Conservation (phyloP, 2,329 filamentous ascomycete genomes). For the Venturia effusa region DNA sequence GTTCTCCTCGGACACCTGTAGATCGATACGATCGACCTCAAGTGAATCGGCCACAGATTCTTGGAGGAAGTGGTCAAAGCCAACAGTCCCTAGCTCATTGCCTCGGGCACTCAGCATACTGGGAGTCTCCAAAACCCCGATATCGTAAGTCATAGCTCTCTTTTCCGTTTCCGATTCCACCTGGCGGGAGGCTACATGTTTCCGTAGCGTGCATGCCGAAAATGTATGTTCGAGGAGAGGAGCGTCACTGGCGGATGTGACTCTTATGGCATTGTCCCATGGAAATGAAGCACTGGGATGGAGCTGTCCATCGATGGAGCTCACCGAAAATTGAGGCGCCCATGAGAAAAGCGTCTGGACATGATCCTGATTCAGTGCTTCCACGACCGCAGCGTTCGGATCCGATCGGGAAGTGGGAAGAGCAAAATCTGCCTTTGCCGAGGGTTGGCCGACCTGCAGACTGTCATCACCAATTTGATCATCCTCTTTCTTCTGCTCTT, state of each 20-base stretch:
- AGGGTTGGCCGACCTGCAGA: not conserved
- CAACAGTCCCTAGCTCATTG: constrained; percentile 59
- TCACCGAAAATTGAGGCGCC: constrained; percentile 61
- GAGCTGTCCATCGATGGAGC: constrained; percentile 48
- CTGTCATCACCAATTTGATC: not conserved
- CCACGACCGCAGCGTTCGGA: not conserved
- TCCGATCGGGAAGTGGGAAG: not conserved
- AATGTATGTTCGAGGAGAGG: constrained; percentile 24
- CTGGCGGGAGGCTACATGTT: constrained; percentile 16
- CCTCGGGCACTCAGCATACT: constrained; percentile 66
- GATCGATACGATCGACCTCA: constrained; percentile 38
- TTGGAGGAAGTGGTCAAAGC: constrained; percentile 58
- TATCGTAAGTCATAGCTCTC: constrained; percentile 20
- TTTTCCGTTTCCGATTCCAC: constrained; percentile 11
- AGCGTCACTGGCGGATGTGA: constrained; percentile 51
- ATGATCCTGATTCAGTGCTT: constrained; percentile 30
- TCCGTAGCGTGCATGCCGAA: constrained; percentile 23
- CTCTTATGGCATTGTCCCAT: constrained; percentile 51
- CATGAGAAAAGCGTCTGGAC: constrained; percentile 63
- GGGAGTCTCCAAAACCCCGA: constrained; percentile 42
- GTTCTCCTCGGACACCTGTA: constrained; percentile 26
- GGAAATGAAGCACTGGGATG: constrained; percentile 56
- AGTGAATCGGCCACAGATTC: constrained; percentile 53
- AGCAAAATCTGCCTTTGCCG: not conserved
- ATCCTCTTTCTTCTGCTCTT: constrained; percentile 1